A percentile compares a stretch with the other conserved stretches of the same genome.
These are phyloP conservation scores for Chlamydomonas incerta DNA, from an alignment of 139 green algal genomes.

Conservation along the genomic window DNA sequence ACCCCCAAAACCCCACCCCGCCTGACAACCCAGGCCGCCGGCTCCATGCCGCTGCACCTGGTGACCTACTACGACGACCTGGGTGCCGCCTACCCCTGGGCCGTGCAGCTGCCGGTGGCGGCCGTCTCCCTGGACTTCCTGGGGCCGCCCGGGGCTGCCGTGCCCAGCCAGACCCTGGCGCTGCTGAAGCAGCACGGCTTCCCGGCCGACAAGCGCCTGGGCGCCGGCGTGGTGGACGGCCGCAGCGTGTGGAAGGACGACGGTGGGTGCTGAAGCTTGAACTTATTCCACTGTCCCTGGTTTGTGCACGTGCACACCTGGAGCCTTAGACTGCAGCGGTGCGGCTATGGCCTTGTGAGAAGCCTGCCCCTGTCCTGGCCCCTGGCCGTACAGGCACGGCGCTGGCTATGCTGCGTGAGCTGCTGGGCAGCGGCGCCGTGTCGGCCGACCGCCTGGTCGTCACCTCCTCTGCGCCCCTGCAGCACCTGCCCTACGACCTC, in stretches of 20 bases:
- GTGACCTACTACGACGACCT: constrained; percentile 88
- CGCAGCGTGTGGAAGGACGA: constrained; percentile 84
- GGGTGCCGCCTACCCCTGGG: constrained; percentile 75
- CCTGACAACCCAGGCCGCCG: constrained; percentile 21
- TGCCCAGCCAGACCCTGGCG: constrained; percentile 65
- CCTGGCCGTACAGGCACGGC: constrained; percentile 14
- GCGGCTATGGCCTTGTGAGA: too few species aligned
- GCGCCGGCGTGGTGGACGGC: constrained; percentile 87
- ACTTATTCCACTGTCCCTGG: too few species aligned
- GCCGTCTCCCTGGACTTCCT: constrained; percentile 86
- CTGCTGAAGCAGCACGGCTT: constrained; percentile 81
- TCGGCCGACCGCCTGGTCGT: constrained; percentile 37
- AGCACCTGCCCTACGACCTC: constrained; percentile 85
- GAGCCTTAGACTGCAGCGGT: too few species aligned
- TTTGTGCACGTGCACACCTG: too few species aligned
- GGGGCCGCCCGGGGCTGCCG: constrained; percentile 68
- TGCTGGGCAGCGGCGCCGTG: constrained; percentile 39
- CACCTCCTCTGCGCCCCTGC: constrained; percentile 78
- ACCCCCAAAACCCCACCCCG: background rate
- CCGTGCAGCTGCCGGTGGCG: constrained; percentile 74
- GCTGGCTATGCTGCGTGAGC: constrained; percentile 53
- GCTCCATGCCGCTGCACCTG: constrained; percentile 74
- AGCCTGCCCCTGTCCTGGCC: too few species aligned
- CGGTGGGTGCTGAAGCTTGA: too few species aligned
- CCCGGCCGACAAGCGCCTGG: constrained; percentile 82